Conservation (phyloP, 345 rosid genomes). For the rapeseed (Brassica napus) region DNA sequence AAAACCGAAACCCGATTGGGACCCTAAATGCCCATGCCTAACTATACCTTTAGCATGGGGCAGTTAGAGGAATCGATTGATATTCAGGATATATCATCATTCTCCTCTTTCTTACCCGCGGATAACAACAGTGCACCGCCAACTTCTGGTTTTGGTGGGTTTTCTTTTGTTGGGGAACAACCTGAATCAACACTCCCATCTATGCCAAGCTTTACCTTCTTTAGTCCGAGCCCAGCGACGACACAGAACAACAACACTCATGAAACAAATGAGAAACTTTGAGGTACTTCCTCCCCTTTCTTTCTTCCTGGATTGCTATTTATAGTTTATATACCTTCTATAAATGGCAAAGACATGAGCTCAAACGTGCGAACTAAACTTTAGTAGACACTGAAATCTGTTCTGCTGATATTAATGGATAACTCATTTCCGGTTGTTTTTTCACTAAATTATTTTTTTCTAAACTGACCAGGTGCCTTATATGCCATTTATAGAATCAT, state of each 20-base stretch:
- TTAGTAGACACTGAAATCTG: no score
- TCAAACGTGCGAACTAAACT: no score
- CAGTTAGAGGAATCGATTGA: conserved; percentile 42
- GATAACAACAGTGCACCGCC: conserved; percentile 26
- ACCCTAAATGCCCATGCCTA: no score
- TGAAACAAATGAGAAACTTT: conserved; percentile 30
- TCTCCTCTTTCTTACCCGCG: conserved; percentile 54
- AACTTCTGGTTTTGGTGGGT: conserved; percentile 40
- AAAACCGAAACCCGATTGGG: no score
- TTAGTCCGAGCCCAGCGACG: conserved; percentile 44
- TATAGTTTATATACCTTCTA: neutral
- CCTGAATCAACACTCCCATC: conserved; percentile 50
- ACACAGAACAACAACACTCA: conserved; percentile 33
- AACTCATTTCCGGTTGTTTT: no score
- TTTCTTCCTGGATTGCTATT: neutral
- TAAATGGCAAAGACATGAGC: no score
- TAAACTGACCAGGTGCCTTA: no score
- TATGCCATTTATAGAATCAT: no score
- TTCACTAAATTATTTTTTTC: no score
- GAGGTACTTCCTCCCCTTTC: conserved; percentile 45
- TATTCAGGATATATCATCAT: conserved; percentile 47
- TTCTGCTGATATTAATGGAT: no score
- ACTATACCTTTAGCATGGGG: conserved; percentile 58
- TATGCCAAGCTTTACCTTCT: conserved; percentile 73
- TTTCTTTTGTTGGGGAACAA: conserved; percentile 53